A percentile compares a stretch with the other conserved stretches of the same genome.
Conservation (phyloP, 371 early-diverging fungal species). For the Funneliformis caledonium region DNA sequence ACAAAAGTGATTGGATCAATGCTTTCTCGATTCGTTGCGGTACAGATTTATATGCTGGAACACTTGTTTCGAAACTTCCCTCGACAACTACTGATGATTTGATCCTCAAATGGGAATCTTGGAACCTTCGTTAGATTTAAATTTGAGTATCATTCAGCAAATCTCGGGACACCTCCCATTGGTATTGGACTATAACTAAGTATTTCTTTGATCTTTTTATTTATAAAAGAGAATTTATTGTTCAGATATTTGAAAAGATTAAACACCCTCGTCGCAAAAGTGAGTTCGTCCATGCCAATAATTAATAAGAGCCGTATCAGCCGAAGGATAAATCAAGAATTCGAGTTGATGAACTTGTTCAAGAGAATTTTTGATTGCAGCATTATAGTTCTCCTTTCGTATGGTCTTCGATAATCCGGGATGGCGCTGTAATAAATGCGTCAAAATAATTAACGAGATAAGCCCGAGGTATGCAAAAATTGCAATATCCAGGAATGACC, state of each 20-base stretch:
- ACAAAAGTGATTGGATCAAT: too few relatives aligned
- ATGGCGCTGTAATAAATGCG: neutral
- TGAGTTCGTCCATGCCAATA: constrained; percentile 12
- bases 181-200: neutral
- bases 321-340: neutral
- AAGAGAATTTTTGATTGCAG: neutral
- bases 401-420: neutral
- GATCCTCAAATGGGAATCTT: neutral
- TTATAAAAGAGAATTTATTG: neutral
- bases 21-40: neutral
- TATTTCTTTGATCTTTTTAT: neutral
- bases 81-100: constrained; percentile 11
- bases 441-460: constrained; percentile 31
- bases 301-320: constrained; percentile 22
- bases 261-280: neutral
- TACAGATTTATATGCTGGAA: neutral
- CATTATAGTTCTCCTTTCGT: neutral
- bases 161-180: neutral
- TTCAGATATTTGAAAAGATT: neutral
- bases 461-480: constrained; percentile 18
- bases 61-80: neutral
- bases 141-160: neutral
- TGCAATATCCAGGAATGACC: neutral
- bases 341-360: neutral
- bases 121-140: constrained; percentile 7